Base-by-base conservation (phyloP, 164 flowering plant species). In the Piper longum region DNA sequence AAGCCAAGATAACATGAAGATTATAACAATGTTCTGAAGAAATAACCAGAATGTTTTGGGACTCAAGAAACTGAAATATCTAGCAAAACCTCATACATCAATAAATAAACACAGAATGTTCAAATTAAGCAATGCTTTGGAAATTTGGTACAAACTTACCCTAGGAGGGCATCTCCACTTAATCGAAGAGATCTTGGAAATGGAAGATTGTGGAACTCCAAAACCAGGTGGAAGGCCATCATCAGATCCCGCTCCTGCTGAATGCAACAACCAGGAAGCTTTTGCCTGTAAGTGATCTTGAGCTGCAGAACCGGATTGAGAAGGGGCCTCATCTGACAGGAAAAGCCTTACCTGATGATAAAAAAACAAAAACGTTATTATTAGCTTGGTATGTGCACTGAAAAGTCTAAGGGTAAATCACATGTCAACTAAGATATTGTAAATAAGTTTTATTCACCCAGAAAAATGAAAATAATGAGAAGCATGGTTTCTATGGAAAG, bases 211-310 rank as follows among this genome's bases (percentile, higher is more conserved):
- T 48, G 78, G 69, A 66, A 73, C 88, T 74, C 88, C 95, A 80
- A 93, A 93, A 8, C 97, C 98, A 62, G 96, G 98, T 11, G 98
- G 98, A 55, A 87, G 72, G 66, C 69, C 63, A 41, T 86, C 96
- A 62, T 87, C 97, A 16, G 74, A 60, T 36, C 74, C 77, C 11
- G 48, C 57, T 26, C 78, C 87, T 65, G 67, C 62, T 58, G 83
- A 66, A 72, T 84, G 87, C 69, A 72, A 75, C 16, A 71, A 45
- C 80, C 81, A 80, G 66, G 84, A 81, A 56, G 83, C 44, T 75
- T 92, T 92, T 66, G 88, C 89, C 73, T 90, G 97, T 59, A 90
- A 92, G 75, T 88, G 83, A 69, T 90, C 97, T 78, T 93, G 96
- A 73, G 77, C 70, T 73, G 75, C 82, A 52, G 72, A 60, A 62